Evolutionary conservation across 345 rosid genomes (phyloP).

Genomic region (Corymbia maculata): DNA sequence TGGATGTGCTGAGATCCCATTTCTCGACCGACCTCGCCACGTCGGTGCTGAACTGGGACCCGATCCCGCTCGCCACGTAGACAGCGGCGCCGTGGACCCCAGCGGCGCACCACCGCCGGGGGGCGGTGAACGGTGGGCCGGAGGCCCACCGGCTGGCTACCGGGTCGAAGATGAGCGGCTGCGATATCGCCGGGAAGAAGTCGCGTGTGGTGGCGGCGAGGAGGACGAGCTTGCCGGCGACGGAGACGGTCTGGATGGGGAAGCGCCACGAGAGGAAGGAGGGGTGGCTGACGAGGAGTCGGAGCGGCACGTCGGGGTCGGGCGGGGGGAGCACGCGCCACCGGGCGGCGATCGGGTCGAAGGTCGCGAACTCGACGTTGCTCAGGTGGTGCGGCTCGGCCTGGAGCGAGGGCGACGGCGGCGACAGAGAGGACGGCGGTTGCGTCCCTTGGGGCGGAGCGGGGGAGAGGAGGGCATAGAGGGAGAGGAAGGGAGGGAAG

Average conservation of each 20-base stretch:
- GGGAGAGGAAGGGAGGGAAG: conserved; percentile 37
- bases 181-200: conserved; percentile 26
- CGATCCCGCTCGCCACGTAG: conserved; percentile 36
- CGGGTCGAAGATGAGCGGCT: conserved; percentile 38
- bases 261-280: conserved; percentile 32
- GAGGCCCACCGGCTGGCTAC: conserved; percentile 10
- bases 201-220: conserved; percentile 33
- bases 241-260: conserved; percentile 35
- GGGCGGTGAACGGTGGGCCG: conserved; percentile 25
- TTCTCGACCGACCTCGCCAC: conserved; percentile 33
- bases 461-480: conserved; percentile 18
- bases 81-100: conserved; percentile 8
- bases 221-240: conserved; percentile 22
- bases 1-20: conserved; percentile 10
- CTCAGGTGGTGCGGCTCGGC: neutral
- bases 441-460: conserved; percentile 5
- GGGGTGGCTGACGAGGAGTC: conserved; percentile 32
- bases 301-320: conserved; percentile 22
- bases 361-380: conserved; percentile 15
- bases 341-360: conserved; percentile 27
- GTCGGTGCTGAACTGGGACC: conserved; percentile 20
- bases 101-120: conserved; percentile 52
- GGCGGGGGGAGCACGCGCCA: conserved; percentile 39
- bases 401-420: neutral
- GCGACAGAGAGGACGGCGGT: neutral